Evolutionary conservation across 2,329 filamentous ascomycete genomes (phyloP).

Genomic region (Phaeosphaeriaceae sp.): DNA sequence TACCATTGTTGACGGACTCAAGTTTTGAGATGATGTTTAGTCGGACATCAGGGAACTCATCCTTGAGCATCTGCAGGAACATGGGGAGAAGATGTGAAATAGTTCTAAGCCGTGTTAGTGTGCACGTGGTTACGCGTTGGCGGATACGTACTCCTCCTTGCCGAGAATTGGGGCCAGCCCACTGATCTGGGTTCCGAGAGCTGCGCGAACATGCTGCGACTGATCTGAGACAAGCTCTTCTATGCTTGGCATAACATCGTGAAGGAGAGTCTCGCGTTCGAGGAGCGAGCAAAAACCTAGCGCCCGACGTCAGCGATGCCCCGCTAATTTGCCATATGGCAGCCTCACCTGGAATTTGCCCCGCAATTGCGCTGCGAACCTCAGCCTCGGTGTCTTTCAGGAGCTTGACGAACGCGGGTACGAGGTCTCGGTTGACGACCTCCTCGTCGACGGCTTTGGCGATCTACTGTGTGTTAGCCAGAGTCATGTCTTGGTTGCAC

Average conservation of each 20-base stretch:
- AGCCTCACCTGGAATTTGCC: conserved; percentile 82
- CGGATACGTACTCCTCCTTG: conserved; percentile 84
- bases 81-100: conserved; percentile 96
- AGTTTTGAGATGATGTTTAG: conserved; percentile 99
- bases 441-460: conserved; percentile 98
- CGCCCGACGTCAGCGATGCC: conserved; percentile 32
- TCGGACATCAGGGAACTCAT: conserved; percentile 97
- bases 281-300: conserved; percentile 91
- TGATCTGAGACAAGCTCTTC: conserved; percentile 96
- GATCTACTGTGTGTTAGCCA: conserved; percentile 66
- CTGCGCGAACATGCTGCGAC: conserved; percentile 95
- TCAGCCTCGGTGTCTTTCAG: conserved; percentile 98
- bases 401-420: conserved; percentile 95
- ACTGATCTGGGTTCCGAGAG: conserved; percentile 95
- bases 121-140: conserved; percentile 31
- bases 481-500: conserved; percentile 15
- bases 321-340: conserved; percentile 7
- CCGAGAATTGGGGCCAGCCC: conserved; percentile 95
- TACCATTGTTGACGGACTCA: conserved; percentile 95
- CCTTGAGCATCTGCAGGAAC: conserved; percentile 99
- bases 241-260: conserved; percentile 95
- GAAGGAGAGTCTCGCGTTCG: conserved; percentile 84
- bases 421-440: conserved; percentile 89
- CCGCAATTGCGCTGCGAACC: conserved; percentile 94
- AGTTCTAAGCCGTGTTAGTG: conserved; percentile 64